A percentile compares a stretch with the other conserved stretches of the same genome.
Evolutionary conservation across 805 yeast species (phyloP).

Genomic region (Saccharomycopsis microspora): DNA sequence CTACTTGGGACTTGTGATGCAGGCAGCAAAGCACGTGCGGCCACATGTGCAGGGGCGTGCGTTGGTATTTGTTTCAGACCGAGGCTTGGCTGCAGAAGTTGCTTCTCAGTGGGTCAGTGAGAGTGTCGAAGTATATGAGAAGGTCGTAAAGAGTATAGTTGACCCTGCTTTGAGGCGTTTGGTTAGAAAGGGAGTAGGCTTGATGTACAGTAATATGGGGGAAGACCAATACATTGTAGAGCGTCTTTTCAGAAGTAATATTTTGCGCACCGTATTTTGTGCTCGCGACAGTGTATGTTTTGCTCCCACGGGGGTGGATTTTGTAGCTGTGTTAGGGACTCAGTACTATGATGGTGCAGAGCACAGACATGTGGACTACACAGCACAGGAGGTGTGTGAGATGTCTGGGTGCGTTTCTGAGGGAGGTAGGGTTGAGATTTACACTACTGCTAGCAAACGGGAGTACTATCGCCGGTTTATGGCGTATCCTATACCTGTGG

Average conservation of each 20-base stretch:
- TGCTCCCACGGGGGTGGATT: slow-evolving; percentile 35
- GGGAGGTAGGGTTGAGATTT: slow-evolving; percentile 36
- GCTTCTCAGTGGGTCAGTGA: slow-evolving; percentile 30
- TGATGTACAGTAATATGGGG: slow-evolving; percentile 46
- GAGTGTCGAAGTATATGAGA: slow-evolving; percentile 18
- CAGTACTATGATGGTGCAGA: slow-evolving; percentile 63
- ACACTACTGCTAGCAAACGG: slow-evolving; percentile 43
- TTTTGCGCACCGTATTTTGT: slow-evolving; percentile 46
- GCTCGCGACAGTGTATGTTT: slow-evolving; percentile 43
- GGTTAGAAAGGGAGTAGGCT: slow-evolving; percentile 48
- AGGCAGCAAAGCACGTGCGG: slow-evolving; percentile 20
- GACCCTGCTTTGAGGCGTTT: slow-evolving; percentile 37
- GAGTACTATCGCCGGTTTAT: slow-evolving; percentile 64
- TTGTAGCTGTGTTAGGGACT: slow-evolving; percentile 61
- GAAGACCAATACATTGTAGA: slow-evolving; percentile 47
- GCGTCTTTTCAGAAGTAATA: slow-evolving; percentile 37
- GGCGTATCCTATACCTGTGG: slow-evolving; percentile 69
- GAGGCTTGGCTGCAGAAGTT: slow-evolving; percentile 44
- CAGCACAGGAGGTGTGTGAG: slow-evolving; percentile 51
- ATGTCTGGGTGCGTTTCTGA: slow-evolving; percentile 41
- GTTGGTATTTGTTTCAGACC: slow-evolving; percentile 46
- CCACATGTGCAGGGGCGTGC: slow-evolving; percentile 23
- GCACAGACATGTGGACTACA: slow-evolving; percentile 57
- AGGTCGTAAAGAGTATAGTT: slow-evolving; percentile 30
- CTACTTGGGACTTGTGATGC: slow-evolving; percentile 19